Percentiles rank a stretch among this genome's conserved stretches.
phyloP scores from a whole-genome alignment of 345 rosid species.

The Nephelium lappaceum region DNA sequence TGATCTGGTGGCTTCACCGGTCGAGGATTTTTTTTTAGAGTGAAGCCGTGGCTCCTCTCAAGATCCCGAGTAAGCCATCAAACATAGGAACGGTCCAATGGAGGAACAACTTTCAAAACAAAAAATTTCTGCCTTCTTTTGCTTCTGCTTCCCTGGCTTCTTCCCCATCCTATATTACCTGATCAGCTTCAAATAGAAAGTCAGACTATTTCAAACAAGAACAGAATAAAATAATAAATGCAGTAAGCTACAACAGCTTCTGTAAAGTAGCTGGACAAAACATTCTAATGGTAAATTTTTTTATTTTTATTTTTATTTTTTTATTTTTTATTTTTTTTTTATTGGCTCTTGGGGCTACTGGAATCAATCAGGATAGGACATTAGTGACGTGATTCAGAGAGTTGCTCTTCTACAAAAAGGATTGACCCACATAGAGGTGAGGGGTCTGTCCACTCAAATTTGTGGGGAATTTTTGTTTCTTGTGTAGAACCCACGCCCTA shows the following conservation, averaged over 20 bases:
- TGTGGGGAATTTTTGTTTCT: no score
- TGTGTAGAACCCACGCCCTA: no score
- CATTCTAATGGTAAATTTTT: not conserved
- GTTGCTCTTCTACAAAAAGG: no score
- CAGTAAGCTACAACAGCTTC: not conserved
- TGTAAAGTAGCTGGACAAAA: not conserved
- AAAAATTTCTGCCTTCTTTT: constrained; percentile 59
- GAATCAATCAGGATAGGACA: no score
- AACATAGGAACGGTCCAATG: constrained; percentile 57
- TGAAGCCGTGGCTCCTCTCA: constrained; percentile 63
- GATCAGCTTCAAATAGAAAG: constrained; percentile 15
- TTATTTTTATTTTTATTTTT: no score
- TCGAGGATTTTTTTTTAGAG: constrained; percentile 46
- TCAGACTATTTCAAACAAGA: not conserved
- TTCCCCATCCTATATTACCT: constrained; percentile 59
- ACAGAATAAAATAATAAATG: not conserved
- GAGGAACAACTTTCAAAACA: constrained; percentile 61
- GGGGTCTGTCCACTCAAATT: no score
- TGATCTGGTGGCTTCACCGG: constrained; percentile 71
- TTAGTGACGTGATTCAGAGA: no score
- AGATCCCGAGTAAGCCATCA: constrained; percentile 85
- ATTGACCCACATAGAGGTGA: no score
- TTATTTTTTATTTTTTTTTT: no score
- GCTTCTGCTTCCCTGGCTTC: constrained; percentile 58
- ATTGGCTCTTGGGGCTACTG: no score